Evolutionary conservation across 139 green algal species (phyloP).

Genomic region (Chlorella sorokiniana): DNA sequence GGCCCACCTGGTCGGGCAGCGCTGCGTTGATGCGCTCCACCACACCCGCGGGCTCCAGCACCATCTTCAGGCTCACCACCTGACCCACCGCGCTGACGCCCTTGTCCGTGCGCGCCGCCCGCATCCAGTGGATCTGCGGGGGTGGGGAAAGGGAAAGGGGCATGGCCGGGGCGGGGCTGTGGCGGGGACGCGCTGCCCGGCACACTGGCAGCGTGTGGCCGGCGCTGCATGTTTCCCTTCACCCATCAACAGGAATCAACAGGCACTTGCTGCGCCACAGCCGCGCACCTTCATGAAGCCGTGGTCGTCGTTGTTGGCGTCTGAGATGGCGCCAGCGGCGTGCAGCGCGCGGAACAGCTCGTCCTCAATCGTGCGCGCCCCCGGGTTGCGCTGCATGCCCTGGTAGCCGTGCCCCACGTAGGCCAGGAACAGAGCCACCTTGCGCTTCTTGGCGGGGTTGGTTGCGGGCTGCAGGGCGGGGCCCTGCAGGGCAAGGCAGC

Average conservation of each 20-base stretch:
- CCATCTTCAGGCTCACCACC: conserved; percentile 67
- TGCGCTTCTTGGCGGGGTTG: conserved; percentile 69
- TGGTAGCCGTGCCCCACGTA: conserved; percentile 81
- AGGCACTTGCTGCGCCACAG: not conserved
- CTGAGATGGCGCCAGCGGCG: conserved; percentile 72
- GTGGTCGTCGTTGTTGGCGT: conserved; percentile 67
- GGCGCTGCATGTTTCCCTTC: not conserved
- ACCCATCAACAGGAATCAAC: not conserved
- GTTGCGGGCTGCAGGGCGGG: not conserved
- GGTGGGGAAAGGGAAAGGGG: not conserved
- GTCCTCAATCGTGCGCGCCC: conserved; percentile 82
- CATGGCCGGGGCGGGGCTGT: not conserved
- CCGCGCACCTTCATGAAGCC: conserved; percentile 64
- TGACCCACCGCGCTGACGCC: conserved; percentile 91
- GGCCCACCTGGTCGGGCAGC: conserved; percentile 63
- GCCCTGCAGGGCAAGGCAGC: no score
- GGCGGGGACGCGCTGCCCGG: no score
- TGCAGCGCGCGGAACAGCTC: conserved; percentile 80
- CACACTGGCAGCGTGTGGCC: not conserved
- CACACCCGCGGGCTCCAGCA: conserved; percentile 46
- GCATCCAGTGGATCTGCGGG: conserved; percentile 81
- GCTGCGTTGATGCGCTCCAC: conserved; percentile 80
- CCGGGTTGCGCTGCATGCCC: conserved; percentile 93
- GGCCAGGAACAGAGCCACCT: conserved; percentile 76
- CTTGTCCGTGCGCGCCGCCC: conserved; percentile 96